Base-by-base conservation (phyloP, 1,284 basidiomycete species). In the Trametes versicolor region DNA sequence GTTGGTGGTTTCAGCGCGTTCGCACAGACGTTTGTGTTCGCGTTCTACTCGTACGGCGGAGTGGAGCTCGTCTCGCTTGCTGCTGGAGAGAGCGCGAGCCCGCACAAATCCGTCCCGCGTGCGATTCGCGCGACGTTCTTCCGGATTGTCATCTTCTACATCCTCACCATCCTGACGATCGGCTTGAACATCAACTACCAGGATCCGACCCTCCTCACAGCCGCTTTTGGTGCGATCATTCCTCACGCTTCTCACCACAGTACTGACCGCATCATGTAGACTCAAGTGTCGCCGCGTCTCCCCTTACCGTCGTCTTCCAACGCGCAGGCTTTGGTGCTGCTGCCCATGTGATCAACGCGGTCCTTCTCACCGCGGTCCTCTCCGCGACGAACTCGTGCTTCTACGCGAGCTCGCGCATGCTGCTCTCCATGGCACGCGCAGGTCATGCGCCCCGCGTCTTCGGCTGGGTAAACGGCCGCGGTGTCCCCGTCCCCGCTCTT, bases 371-470 rank as follows among this genome's bases (percentile, higher is more conserved):
- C 34, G 87, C 90, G 0, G 92, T 92, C 6, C 73, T 87, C 49
- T 86, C 83, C 27, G 84, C 86, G 21, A 85, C 82, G 4, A 86
- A 86, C 70, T 87, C 85, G 0, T 84, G 85, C 67, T 79, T 97
- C 66, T 97, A 94, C 78, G 92, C 92, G 0, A 89, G 89, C 62
- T 93, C 91, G 36, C 88, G 94, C 59, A 92, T 92, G 25, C 81
- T 96, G 13, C 94, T 96, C 75, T 91, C 93, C 36, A 82, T 98
- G 66, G 89, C 95, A 15, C 78, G 85, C 6, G 80, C 86, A n/a
- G 89, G 92, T 0, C 92, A 95, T 69, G 95, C 94, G 0, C 96
- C 95, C 0, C 83, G 75, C 51, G 76, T 96, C 62, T 95, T 98
- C 79, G 85, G 80, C 66, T 79, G 81, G 81, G 77, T 87, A 49